Evolutionary conservation across 768 basidiomycete genomes (phyloP).

Genomic region (Mycena floridula): DNA sequence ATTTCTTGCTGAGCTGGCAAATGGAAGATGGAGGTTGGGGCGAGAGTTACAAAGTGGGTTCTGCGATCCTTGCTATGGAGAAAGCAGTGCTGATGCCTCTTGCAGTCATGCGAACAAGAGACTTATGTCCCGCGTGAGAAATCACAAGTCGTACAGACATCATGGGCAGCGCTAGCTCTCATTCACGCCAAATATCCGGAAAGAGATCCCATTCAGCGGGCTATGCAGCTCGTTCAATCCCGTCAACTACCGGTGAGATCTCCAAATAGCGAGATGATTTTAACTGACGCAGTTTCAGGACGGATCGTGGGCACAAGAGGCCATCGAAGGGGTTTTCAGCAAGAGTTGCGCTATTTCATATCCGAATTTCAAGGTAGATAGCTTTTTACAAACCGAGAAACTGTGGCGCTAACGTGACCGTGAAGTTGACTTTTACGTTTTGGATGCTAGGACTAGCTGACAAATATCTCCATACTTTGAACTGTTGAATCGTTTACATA

Average conservation of each 20-base stretch:
- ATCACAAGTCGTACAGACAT: conserved; percentile 86
- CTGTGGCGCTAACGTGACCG: no score
- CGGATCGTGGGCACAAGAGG: conserved; percentile 95
- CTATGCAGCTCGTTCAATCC: conserved; percentile 79
- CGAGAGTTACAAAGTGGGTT: conserved; percentile 86
- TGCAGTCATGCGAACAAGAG: conserved; percentile 78
- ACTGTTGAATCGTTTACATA: no score
- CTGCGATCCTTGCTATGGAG: conserved; percentile 71
- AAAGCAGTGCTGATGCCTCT: conserved; percentile 62
- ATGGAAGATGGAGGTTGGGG: conserved; percentile 95
- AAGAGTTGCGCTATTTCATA: conserved; percentile 83
- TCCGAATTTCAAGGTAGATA: conserved; percentile 91
- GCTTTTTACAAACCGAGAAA: no score
- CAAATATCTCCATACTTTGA: conserved; percentile 56
- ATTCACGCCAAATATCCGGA: conserved; percentile 88
- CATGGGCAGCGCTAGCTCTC: conserved; percentile 88
- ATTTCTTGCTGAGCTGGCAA: conserved; percentile 80
- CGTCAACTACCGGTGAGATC: conserved; percentile 70
- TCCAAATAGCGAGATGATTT: conserved; percentile 36
- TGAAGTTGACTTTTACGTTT: conserved; percentile 93
- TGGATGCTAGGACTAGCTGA: conserved; percentile 94
- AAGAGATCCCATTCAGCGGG: conserved; percentile 72
- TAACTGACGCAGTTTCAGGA: conserved; percentile 72
- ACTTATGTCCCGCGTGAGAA: conserved; percentile 78
- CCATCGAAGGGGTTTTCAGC: conserved; percentile 90